Evolutionary conservation across 2,329 filamentous ascomycete species (phyloP), one percentile per base, ranked within the genome.

Genomic region (Microthyrium microscopicum): DNA sequence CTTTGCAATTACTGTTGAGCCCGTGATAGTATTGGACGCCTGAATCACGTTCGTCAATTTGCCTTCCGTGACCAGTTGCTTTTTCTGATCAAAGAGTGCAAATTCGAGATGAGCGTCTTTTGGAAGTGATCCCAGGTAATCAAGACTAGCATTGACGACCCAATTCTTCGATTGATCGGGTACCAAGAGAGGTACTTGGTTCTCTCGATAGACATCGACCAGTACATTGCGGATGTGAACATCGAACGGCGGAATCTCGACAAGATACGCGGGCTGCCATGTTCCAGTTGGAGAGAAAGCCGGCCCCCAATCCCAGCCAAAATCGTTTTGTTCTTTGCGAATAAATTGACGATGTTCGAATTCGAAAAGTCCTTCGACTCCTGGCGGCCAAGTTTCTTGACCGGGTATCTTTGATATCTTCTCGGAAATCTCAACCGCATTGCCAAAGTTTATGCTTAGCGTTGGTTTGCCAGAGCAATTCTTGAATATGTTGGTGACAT

Each of bases 301-400:
- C 12, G 31, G 68, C 7, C 67, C 67, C 68, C 68, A 72, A 39
- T 73, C 70, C 71, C 70, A 76, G 2, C 72, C 72, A 46, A 74
- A 74, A 45, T 74, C 69, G 5, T 58, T 67, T 45, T 74, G 66
- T 44, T 73, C 63, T 44, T 75, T 73, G 20, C 70, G 59, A 22
- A 73, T 64, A 39, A 66, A 71, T 46, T 63, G 60, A 5, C 65
- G 56, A 37, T 70, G 64, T 0, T 55, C 46, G 31, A 68, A 69
- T 39, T 71, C 66, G 36, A 60, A 69, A 0, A 56, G 30, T 12
- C 55, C 48, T 40, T 70, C 55, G 3, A 70, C 56, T 6, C 51
- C 53, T 35, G 41, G 20, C 34, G 9, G 16, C 24, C 12, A 27
- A 24, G 41, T 56, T 40, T 63, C 57, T 39, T 64, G 58, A 3